Evolutionary conservation across 2,329 filamentous ascomycete genomes (phyloP).

Genomic region (Pestalotiopsis sp.): DNA sequence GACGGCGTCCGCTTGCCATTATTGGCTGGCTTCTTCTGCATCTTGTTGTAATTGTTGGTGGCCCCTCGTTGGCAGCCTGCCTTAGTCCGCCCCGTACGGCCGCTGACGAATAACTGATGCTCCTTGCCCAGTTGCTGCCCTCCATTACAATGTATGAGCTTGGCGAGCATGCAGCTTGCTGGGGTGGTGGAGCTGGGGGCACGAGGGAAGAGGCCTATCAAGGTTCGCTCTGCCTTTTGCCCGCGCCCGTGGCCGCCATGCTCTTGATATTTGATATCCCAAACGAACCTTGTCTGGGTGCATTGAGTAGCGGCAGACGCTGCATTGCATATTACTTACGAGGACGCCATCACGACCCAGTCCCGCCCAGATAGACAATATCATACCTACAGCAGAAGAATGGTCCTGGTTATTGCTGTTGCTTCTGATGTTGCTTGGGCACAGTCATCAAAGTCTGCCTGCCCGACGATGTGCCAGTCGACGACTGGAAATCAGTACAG

Average conservation of each 20-base stretch:
- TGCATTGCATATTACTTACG: neutral
- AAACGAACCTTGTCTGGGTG: neutral
- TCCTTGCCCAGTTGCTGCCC: neutral
- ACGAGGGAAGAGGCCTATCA: conserved; percentile 6
- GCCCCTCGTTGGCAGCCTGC: conserved; percentile 9
- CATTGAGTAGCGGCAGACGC: neutral
- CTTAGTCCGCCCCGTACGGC: conserved; percentile 3
- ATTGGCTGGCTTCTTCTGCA: neutral
- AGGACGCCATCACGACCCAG: neutral
- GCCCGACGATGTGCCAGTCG: too few species aligned
- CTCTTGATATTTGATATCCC: neutral
- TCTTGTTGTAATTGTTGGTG: neutral
- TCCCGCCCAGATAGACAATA: neutral
- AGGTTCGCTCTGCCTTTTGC: neutral
- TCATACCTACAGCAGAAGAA: neutral
- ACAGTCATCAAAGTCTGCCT: too few species aligned
- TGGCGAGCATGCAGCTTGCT: too few species aligned
- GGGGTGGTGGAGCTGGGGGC: too few species aligned
- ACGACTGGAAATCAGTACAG: too few species aligned
- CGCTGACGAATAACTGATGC: neutral
- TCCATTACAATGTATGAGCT: neutral
- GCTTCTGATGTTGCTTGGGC: too few species aligned
- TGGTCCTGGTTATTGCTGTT: too few species aligned
- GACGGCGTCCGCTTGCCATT: neutral
- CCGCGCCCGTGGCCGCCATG: neutral